Percentiles rank a stretch among this genome's conserved stretches.
Evolutionary conservation across 1,284 basidiomycete species (phyloP).

Genomic region (Ceratobasidium sp.): DNA sequence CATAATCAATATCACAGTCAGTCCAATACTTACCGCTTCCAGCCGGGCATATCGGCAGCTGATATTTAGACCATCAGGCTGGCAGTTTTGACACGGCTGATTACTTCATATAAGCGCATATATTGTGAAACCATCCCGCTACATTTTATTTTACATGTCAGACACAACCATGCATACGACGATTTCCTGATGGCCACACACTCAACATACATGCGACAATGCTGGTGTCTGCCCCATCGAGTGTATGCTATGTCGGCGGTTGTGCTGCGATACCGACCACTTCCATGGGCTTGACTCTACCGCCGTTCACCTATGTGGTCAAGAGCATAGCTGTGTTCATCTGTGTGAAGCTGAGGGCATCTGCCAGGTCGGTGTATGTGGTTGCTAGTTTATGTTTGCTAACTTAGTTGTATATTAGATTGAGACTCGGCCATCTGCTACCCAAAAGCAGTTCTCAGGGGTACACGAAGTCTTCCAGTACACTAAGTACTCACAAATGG

Average conservation of each 20-base stretch:
- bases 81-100: too few relatives aligned
- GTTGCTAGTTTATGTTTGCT: neutral
- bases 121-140: too few relatives aligned
- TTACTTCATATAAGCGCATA: too few relatives aligned
- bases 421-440: constrained; percentile 68
- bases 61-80: too few relatives aligned
- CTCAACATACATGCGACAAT: constrained; percentile 64
- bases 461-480: constrained; percentile 65
- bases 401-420: constrained; percentile 56
- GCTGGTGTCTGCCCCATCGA: constrained; percentile 66
- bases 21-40: too few relatives aligned
- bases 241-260: constrained; percentile 68
- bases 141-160: too few relatives aligned
- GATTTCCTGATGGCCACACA: constrained; percentile 56
- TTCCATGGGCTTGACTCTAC: constrained; percentile 64
- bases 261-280: constrained; percentile 67
- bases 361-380: constrained; percentile 59
- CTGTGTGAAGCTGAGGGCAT: constrained; percentile 65
- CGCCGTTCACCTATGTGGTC: constrained; percentile 72
- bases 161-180: too few relatives aligned
- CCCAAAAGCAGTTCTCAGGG: constrained; percentile 70
- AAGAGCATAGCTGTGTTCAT: constrained; percentile 66
- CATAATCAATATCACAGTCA: too few relatives aligned
- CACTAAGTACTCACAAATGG: constrained; percentile 57
- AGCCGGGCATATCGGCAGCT: too few relatives aligned